These are phyloP conservation scores for Sinapis alba DNA, from an alignment of 441 rosid genomes.

Conservation along the genomic window DNA sequence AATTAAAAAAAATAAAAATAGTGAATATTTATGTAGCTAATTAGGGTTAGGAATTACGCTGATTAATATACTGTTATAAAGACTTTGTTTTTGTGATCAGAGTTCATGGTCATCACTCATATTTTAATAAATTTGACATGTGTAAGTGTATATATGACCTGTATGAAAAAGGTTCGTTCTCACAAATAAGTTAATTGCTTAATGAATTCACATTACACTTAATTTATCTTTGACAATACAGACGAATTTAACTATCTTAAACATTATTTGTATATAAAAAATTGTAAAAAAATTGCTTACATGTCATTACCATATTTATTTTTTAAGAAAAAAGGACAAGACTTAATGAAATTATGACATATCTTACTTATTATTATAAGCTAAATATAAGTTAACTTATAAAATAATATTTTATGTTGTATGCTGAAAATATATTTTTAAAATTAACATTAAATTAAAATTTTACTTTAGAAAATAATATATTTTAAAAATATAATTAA, in stretches of 20 bases:
- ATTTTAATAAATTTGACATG: background rate
- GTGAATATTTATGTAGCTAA: background rate
- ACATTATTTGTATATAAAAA: no score
- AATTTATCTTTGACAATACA: background rate
- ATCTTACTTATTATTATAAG: no score
- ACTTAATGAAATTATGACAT: no score
- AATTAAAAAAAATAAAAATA: background rate
- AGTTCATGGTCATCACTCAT: background rate
- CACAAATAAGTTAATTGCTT: background rate
- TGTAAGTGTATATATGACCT: conserved; percentile 3
- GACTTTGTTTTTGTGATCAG: background rate
- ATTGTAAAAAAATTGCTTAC: no score
- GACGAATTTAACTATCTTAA: background rate
- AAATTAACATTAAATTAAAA: no score
- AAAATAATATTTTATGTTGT: no score
- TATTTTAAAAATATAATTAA: no score
- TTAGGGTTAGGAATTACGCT: conserved; percentile 8
- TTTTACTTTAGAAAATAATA: no score
- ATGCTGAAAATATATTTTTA: no score
- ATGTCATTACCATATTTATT: no score
- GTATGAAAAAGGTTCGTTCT: background rate
- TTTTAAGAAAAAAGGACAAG: no score
- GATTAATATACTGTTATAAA: background rate
- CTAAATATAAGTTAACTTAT: no score
- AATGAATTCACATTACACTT: background rate